Evolutionary conservation across 1,284 basidiomycete species (phyloP).

Genomic region (Trichosporon asahii): DNA sequence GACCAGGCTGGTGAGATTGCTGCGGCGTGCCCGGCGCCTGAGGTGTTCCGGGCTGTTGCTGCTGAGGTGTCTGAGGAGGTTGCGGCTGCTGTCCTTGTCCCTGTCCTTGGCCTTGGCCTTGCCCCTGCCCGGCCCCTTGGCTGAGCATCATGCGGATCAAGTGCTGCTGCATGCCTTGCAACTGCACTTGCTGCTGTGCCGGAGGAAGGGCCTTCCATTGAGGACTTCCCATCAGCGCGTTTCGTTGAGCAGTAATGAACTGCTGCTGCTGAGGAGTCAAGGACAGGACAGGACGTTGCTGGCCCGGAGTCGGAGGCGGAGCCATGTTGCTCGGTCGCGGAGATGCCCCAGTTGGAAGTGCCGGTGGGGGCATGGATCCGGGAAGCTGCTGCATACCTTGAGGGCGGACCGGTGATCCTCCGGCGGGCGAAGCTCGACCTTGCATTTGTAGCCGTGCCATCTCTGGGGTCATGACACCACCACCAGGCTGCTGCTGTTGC

Average conservation of each 20-base stretch:
- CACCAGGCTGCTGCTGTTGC: conserved; percentile 17
- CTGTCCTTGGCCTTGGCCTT: conserved; percentile 28
- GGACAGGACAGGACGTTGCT: conserved; percentile 14
- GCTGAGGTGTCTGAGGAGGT: conserved; percentile 27
- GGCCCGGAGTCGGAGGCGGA: conserved; percentile 12
- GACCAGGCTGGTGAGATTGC: conserved; percentile 29
- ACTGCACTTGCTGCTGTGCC: conserved; percentile 39
- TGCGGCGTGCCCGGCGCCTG: conserved; percentile 16
- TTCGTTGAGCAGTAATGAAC: conserved; percentile 29
- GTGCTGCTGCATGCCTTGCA: conserved; percentile 35
- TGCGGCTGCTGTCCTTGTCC: conserved; percentile 32
- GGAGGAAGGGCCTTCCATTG: conserved; percentile 34
- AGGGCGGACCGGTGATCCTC: conserved; percentile 22
- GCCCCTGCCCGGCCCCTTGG: conserved; percentile 19
- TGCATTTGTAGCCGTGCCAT: conserved; percentile 28
- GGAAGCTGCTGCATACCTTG: conserved; percentile 13
- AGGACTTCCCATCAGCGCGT: conserved; percentile 25
- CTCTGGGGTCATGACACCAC: conserved; percentile 23
- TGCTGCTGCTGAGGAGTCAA: conserved; percentile 40
- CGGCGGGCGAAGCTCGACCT: conserved; percentile 27
- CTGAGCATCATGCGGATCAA: conserved; percentile 30
- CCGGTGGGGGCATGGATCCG: conserved; percentile 26
- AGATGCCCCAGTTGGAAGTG: conserved; percentile 22
- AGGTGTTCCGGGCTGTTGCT: conserved; percentile 22
- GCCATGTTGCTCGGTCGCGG: conserved; percentile 23